Base-by-base conservation (phyloP, 768 basidiomycete species). In the Psilocybe tampanensis region DNA sequence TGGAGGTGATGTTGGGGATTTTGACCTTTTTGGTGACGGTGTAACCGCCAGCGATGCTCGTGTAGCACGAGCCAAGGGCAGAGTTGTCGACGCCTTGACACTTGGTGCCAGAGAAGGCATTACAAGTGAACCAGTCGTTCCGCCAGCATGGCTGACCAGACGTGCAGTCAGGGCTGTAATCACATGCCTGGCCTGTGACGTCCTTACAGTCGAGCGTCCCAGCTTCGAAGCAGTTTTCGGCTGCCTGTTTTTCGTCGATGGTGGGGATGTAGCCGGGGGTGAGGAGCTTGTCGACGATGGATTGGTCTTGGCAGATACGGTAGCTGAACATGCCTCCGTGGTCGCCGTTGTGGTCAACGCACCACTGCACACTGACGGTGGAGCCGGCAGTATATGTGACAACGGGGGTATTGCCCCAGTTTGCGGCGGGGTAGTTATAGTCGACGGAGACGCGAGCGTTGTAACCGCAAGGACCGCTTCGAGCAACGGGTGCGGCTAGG, bases 281-380 rank as follows among this genome's bases (percentile, higher is more conserved):
- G 12, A 44, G n/a, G 17, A 53, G 36, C 21, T 53, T 53, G 29
- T 53, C 43, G 32, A 53, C 52, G 42, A 53, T 44, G 24, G 41
- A 41, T n/a, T 53, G 52, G 52, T 53, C 42, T 42, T 53, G 52
- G 52, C 52, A 53, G 52, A 53, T 53, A 34, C 52, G 52, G 26
- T 53, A 53, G 42, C 23, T n/a, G 43, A 44, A 53, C 52, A 53
- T 53, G 41, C 52, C 52, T 15, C 52, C 52, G 29, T 53, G 52
- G 21, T 53, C 52, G n/a, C 52, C 52, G 32, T 53, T 53, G 26
- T 53, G 52, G 52, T 53, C 52, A 12, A 53, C 42, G 22, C 52
- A 53, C 52, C 52, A 53, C 43, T 53, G 42, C 9, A 53, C 52
- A 24, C 17, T 53, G 42, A 33, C 52, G 8, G 24, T 44, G 42